Conservation (phyloP, 1,139 yeast species). For the Diutina sp. region DNA sequence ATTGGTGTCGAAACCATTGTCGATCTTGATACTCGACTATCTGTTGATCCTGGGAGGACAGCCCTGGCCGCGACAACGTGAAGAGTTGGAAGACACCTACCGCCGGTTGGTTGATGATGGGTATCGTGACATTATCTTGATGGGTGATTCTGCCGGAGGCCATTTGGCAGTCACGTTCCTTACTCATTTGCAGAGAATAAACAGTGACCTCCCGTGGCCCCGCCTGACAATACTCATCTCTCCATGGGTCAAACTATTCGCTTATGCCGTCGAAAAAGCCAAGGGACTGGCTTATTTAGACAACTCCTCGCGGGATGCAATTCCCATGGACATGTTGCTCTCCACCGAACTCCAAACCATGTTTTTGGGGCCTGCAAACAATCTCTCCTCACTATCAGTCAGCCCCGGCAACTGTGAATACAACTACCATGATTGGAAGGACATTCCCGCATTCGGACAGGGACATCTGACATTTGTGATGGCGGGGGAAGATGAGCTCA, state of each 20-base stretch:
- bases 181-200: constrained; percentile 8
- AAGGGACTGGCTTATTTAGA: background rate
- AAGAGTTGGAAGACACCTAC: background rate
- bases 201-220: background rate
- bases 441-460: background rate
- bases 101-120: background rate
- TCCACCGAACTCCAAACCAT: background rate
- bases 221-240: background rate
- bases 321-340: background rate
- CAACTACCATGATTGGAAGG: background rate
- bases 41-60: background rate
- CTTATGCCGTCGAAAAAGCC: background rate
- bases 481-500: constrained; percentile 2
- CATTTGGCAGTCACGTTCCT: constrained; percentile 18
- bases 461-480: background rate
- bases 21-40: background rate
- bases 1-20: background rate
- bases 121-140: background rate
- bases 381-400: background rate
- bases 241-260: background rate
- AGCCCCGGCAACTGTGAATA: background rate
- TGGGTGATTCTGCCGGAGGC: constrained; percentile 35
- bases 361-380: background rate
- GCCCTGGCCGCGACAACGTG: background rate
- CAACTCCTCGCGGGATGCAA: background rate